phyloP scores from a whole-genome alignment of 1,139 yeast genomes.

The Geotrichum europaeum region DNA sequence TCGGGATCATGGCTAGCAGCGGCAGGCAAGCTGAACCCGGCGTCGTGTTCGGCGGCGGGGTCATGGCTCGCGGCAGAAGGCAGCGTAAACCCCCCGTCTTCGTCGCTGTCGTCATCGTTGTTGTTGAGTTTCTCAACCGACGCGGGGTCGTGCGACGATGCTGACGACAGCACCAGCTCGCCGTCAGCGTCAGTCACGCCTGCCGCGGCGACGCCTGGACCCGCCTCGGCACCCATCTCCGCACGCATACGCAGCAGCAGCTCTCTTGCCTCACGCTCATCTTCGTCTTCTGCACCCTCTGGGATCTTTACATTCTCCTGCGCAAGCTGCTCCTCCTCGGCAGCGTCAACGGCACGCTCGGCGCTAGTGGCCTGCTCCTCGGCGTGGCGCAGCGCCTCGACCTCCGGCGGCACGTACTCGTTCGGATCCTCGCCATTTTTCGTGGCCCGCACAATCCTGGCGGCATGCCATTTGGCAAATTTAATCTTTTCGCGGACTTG shows the following conservation, averaged over 20 bases:
- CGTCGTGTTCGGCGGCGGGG: not conserved
- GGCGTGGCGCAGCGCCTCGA: conserved; percentile 23
- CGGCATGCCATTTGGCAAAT: conserved; percentile 55
- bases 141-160: conserved; percentile 15
- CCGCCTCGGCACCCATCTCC: not conserved
- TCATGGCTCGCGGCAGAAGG: conserved; percentile 12
- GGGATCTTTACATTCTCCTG: too few species aligned
- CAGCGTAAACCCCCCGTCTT: not conserved
- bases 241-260: conserved; percentile 10
- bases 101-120: not conserved
- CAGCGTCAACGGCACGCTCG: conserved; percentile 26
- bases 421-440: conserved; percentile 50
- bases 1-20: conserved; percentile 20
- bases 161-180: conserved; percentile 17
- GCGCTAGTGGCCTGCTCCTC: conserved; percentile 32
- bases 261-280: conserved; percentile 7
- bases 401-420: conserved; percentile 29
- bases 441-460: conserved; percentile 45
- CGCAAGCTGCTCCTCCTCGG: conserved; percentile 33
- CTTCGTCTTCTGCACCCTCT: not conserved
- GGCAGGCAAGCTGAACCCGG: conserved; percentile 3
- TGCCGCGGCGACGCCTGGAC: not conserved
- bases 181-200: conserved; percentile 7
- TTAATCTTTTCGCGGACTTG: conserved; percentile 41
- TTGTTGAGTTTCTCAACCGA: not conserved